Conservation (phyloP, 2,329 filamentous ascomycete genomes). For the Fusarium sp. region DNA sequence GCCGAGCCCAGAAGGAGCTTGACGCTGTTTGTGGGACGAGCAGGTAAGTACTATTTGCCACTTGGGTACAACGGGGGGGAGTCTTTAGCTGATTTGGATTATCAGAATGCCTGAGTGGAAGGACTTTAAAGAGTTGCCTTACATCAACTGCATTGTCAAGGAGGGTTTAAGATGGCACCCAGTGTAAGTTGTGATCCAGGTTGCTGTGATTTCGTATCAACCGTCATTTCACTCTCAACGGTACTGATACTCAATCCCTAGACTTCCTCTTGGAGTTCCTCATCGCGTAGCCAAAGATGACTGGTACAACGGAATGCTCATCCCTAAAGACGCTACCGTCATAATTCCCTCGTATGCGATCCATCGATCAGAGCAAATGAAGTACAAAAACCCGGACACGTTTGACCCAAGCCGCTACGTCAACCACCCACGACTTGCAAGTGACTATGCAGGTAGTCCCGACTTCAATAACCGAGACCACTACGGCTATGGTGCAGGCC, state of each 20-base stretch:
- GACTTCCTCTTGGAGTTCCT: neutral
- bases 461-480: neutral
- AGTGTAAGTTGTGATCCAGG: neutral
- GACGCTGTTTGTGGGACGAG: neutral
- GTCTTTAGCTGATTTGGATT: neutral
- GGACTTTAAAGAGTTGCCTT: neutral
- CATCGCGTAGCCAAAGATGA: neutral
- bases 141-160: neutral
- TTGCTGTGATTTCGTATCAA: too few species aligned
- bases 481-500: neutral
- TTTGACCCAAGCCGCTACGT: neutral
- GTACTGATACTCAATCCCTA: neutral
- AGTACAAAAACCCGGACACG: neutral
- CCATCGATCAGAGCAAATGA: neutral
- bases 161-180: neutral
- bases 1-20: neutral
- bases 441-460: neutral
- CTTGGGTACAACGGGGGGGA: rapidly evolving
- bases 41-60: neutral
- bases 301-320: neutral
- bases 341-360: neutral
- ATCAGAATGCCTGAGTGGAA: neutral
- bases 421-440: neutral
- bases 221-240: too few species aligned
- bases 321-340: neutral